These are phyloP conservation scores for Hemisphaericaspora lyxosophila DNA, from an alignment of 1,139 yeast genomes.

Conservation along the genomic window DNA sequence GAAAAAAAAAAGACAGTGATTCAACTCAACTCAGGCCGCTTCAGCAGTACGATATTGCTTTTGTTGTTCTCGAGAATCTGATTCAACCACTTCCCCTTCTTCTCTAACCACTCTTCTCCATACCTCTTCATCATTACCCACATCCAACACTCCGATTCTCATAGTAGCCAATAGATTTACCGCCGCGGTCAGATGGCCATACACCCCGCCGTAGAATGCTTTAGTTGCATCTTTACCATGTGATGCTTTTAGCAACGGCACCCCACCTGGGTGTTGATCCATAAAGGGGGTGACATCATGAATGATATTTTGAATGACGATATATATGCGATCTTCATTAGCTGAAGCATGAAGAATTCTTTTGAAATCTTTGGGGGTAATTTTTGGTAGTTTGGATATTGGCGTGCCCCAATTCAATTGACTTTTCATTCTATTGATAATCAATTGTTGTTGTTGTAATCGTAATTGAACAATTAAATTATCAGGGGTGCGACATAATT, in stretches of 20 bases:
- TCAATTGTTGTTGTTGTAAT: slow-evolving; percentile 65
- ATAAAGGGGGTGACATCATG: slow-evolving; percentile 75
- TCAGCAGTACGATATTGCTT: slow-evolving; percentile 41
- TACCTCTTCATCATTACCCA: slow-evolving; percentile 80
- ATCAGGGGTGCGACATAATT: slow-evolving; percentile 41
- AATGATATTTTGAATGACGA: slow-evolving; percentile 55
- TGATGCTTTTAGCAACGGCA: slow-evolving; percentile 57
- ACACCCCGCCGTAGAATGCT: slow-evolving; percentile 75
- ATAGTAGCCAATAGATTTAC: slow-evolving; percentile 68
- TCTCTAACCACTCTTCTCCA: slow-evolving; percentile 60
- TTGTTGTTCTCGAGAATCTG: slow-evolving; percentile 22
- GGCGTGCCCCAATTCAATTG: slow-evolving; percentile 78
- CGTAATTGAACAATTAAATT: slow-evolving; percentile 55
- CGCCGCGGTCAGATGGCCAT: slow-evolving; percentile 74
- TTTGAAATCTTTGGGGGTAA: slow-evolving; percentile 51
- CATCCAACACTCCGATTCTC: slow-evolving; percentile 72
- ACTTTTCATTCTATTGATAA: slow-evolving; percentile 58
- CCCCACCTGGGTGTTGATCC: slow-evolving; percentile 74
- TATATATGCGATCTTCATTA: slow-evolving; percentile 40
- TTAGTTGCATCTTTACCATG: slow-evolving; percentile 72
- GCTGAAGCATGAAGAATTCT: slow-evolving; percentile 34
- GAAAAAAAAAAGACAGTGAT: too few relatives aligned
- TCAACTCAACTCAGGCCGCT: slow-evolving; percentile 49
- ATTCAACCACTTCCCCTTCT: slow-evolving; percentile 36
- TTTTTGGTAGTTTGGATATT: slow-evolving; percentile 61